Base-by-base conservation (phyloP, 345 rosid species). In the Citrus unshiu region DNA sequence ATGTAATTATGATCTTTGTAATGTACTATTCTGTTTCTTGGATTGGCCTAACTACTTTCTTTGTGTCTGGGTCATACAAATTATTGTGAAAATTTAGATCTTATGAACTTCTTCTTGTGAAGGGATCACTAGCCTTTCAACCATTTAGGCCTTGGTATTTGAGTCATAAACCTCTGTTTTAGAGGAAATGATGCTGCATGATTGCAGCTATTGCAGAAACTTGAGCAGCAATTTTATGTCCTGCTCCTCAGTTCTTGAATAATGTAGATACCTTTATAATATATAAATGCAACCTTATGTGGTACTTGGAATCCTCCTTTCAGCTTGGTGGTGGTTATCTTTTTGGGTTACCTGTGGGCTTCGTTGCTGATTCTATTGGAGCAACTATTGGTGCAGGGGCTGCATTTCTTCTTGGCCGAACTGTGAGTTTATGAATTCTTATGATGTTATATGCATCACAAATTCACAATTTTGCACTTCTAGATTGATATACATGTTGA, bases 261-360 rank as follows among this genome's bases (percentile, higher is more conserved):
- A 32, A 12, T 51, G 14, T 14, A 2, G 57, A 68, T 68, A 43
- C 13, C 34, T n/a, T 10, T 40, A 68, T 40, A 13, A 56, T 5
- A 57, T 12, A 29, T 21, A 74, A 43, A 40, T 40, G 39, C 40
- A 66, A 37, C 25, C 85, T 84, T 62, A 88, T 74, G 49, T 49
- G 34, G 54, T 74, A 70, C 34, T 74, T 73, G 81, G 62, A 78
- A 24, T 80, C 37, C 81, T 59, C 86, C 70, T 81, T 88, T 68
- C 90, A 96, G 99, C 90, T 96, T 78, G 99, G 99, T 77, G 99
- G 99, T 69, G 99, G 99, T 68, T 96, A 96, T 86, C 97, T 96
- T 82, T 96, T 93, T 81, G 99, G 99, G 58, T 86, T 94, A 71
- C 97, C 95, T 21, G 84, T 94, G 83, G 99, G 99, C 54, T 94